Percentiles rank a stretch among this genome's conserved stretches.
Conservation (phyloP, 345 rosid species). For the Dimocarpus longan region DNA sequence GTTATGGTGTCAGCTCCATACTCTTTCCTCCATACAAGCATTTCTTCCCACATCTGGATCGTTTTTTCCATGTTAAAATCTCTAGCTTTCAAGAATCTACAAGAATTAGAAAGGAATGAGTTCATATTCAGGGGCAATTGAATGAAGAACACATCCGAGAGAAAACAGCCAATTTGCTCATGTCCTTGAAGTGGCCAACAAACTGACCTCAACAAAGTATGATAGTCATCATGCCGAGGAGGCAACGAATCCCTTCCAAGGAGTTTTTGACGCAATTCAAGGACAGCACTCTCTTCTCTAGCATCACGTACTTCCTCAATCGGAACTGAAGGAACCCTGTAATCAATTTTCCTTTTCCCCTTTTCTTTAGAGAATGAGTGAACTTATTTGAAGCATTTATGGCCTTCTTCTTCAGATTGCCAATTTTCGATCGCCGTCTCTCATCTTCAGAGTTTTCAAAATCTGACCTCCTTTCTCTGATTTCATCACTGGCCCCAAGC, state of each 20-base stretch:
- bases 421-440: constrained; percentile 80
- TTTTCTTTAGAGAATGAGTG: constrained; percentile 89
- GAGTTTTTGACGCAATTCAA: constrained; percentile 68
- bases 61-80: constrained; percentile 79
- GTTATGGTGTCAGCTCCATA: constrained; percentile 78
- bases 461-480: constrained; percentile 76
- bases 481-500: constrained; percentile 53
- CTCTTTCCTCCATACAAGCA: constrained; percentile 95
- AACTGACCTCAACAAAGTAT: constrained; percentile 78
- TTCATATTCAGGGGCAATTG: constrained; percentile 9
- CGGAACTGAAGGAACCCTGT: constrained; percentile 70
- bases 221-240: constrained; percentile 83
- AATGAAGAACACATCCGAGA: constrained; percentile 7
- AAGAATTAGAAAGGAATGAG: constrained; percentile 18
- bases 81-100: constrained; percentile 92
- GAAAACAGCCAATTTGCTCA: constrained; percentile 16
- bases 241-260: constrained; percentile 74
- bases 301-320: constrained; percentile 91
- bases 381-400: constrained; percentile 88
- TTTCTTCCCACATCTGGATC: constrained; percentile 94
- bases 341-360: constrained; percentile 88
- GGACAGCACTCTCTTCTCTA: constrained; percentile 75
- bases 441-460: constrained; percentile 82
- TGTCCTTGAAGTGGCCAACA: not conserved
- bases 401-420: constrained; percentile 87